These are phyloP conservation scores for Aspergillus sergii DNA, from an alignment of 2,329 filamentous ascomycete species.

Conservation along the genomic window DNA sequence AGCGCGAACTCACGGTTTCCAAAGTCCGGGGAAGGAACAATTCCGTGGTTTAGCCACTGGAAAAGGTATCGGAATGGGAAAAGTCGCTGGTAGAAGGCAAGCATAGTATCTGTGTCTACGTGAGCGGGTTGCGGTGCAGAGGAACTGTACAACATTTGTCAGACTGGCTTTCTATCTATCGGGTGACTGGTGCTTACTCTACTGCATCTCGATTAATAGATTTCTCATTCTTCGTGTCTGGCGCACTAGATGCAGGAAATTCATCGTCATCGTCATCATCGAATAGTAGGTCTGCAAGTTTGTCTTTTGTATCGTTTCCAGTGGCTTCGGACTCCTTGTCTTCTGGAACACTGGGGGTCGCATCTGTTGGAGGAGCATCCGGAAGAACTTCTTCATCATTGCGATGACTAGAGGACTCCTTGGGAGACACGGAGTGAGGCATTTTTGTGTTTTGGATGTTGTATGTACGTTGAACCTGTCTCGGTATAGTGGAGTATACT, in stretches of 20 bases:
- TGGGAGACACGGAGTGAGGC: constrained; percentile 41
- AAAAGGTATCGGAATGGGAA: constrained; percentile 95
- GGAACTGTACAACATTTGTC: constrained; percentile 27
- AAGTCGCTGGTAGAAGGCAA: constrained; percentile 90
- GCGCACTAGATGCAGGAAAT: constrained; percentile 57
- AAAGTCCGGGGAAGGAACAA: constrained; percentile 84
- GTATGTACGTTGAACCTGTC: not conserved
- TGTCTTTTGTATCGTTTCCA: constrained; percentile 35
- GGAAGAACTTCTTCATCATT: constrained; percentile 45
- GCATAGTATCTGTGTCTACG: constrained; percentile 82
- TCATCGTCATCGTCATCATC: constrained; percentile 59
- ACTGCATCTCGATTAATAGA: constrained; percentile 35
- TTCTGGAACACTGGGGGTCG: constrained; percentile 10
- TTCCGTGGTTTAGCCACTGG: constrained; percentile 96
- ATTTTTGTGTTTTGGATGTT: constrained; percentile 24
- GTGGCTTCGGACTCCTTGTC: constrained; percentile 12
- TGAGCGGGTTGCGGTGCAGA: constrained; percentile 44
- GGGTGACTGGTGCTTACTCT: constrained; percentile 35
- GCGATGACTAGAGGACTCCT: constrained; percentile 43
- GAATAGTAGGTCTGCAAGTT: constrained; percentile 62
- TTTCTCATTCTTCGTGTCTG: constrained; percentile 46
- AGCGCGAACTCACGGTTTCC: constrained; percentile 94
- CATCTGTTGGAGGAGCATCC: constrained; percentile 38
- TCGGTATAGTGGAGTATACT: not conserved
- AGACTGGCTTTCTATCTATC: constrained; percentile 12